These are phyloP conservation scores for Avena insularis DNA, from an alignment of 176 grass and related monocot species.

Conservation along the genomic window DNA sequence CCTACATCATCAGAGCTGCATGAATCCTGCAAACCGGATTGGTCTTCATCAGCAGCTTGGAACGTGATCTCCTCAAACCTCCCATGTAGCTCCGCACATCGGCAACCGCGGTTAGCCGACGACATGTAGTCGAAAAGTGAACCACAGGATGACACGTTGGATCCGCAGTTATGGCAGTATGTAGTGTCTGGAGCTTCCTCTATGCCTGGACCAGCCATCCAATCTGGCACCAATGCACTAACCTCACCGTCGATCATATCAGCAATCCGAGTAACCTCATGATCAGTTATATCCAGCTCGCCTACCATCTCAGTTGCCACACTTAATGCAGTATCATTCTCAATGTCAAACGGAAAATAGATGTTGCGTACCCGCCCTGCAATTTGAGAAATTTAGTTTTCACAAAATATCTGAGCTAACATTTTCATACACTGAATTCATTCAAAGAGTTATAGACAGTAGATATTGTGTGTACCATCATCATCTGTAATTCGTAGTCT, in stretches of 20 bases:
- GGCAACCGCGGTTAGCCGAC: conserved; percentile 45
- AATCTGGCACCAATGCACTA: conserved; percentile 74
- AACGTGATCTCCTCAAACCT: conserved; percentile 87
- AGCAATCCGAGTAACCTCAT: conserved; percentile 90
- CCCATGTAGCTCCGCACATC: conserved; percentile 58
- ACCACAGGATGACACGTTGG: conserved; percentile 72
- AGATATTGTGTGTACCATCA: conserved; percentile 58
- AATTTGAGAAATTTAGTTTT: conserved; percentile 43
- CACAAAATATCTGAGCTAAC: not conserved
- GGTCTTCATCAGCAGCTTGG: conserved; percentile 53
- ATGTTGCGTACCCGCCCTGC: conserved; percentile 77
- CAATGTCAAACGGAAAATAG: conserved; percentile 85
- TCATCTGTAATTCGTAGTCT: conserved; percentile 77
- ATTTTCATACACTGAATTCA: conserved; percentile 31
- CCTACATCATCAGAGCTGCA: conserved; percentile 51
- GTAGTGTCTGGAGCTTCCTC: conserved; percentile 60
- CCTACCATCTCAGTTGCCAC: conserved; percentile 91
- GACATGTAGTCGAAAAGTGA: conserved; percentile 78
- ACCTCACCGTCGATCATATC: conserved; percentile 96
- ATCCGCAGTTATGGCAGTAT: conserved; percentile 68
- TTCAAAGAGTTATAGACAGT: conserved; percentile 19
- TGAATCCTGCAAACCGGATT: conserved; percentile 39
- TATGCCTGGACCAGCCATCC: conserved; percentile 82
- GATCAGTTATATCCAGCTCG: conserved; percentile 89
- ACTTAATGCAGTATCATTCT: conserved; percentile 79